Evolutionary conservation across 352 stramenopile species (phyloP).

Genomic region (Peronospora belbahrii): DNA sequence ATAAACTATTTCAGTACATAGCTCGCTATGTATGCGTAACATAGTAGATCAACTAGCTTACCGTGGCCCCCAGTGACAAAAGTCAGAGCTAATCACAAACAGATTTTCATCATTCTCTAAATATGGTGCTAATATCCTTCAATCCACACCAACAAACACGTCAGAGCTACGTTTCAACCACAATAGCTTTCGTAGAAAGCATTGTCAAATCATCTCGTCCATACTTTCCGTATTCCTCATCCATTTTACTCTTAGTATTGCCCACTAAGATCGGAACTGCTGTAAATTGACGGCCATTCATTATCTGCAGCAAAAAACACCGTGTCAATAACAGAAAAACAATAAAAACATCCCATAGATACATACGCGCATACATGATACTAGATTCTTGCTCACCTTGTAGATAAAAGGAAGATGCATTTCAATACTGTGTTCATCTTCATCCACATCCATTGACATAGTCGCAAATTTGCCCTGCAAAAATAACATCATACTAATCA

Average conservation of each 20-base stretch:
- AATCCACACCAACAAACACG: slow-evolving; percentile 1
- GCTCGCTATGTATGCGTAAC: background rate
- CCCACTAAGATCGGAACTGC: slow-evolving; percentile 95
- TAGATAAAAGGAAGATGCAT: slow-evolving; percentile 95
- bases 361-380: no score
- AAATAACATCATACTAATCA: no score
- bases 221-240: slow-evolving; percentile 84
- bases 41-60: slow-evolving; percentile 7
- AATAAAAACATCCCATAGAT: no score
- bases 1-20: background rate
- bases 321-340: background rate
- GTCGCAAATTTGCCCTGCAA: slow-evolving; percentile 68
- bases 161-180: background rate
- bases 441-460: slow-evolving; percentile 86
- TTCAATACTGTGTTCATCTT: slow-evolving; percentile 95
- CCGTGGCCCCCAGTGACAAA: slow-evolving; percentile 94
- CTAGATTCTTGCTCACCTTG: no score
- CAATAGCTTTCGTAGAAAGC: background rate
- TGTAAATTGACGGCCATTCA: slow-evolving; percentile 73
- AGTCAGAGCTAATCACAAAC: slow-evolving; percentile 95
- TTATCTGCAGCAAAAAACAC: slow-evolving; percentile 29
- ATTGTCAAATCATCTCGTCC: background rate
- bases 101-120: slow-evolving; percentile 89
- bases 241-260: slow-evolving; percentile 74
- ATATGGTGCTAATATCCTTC: slow-evolving; percentile 86